Evolutionary conservation across 1,284 basidiomycete species (phyloP).

Genomic region (Sparassis latifolia): DNA sequence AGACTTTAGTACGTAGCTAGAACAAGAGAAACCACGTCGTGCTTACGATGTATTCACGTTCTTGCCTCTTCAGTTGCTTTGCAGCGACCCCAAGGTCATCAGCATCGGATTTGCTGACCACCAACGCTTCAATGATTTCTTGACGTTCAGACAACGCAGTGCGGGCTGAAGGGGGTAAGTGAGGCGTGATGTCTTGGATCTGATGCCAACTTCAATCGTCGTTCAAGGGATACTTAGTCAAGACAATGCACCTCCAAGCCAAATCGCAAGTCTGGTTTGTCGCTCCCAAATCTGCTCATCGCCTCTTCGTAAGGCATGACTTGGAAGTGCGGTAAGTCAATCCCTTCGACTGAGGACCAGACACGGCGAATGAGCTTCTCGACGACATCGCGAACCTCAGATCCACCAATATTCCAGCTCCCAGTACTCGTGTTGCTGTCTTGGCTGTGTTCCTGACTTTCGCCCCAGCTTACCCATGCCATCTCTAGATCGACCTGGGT

Average conservation of each 20-base stretch:
- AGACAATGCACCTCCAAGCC: slow-evolving; percentile 61
- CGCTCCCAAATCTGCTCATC: slow-evolving; percentile 90
- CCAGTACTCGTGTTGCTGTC: slow-evolving; percentile 14
- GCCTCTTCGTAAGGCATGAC: slow-evolving; percentile 85
- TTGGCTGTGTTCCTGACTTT: slow-evolving; percentile 12
- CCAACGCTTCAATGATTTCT: slow-evolving; percentile 51
- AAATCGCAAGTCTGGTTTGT: slow-evolving; percentile 92
- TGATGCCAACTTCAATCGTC: slow-evolving; percentile 15
- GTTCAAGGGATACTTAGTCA: not conserved
- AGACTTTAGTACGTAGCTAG: not conserved
- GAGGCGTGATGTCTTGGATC: slow-evolving; percentile 46
- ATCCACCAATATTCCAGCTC: slow-evolving; percentile 80
- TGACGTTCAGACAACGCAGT: slow-evolving; percentile 29
- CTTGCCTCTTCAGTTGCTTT: no score
- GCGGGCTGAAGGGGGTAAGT: slow-evolving; percentile 35
- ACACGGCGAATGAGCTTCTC: slow-evolving; percentile 69
- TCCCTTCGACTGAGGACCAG: slow-evolving; percentile 62
- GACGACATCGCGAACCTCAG: slow-evolving; percentile 69
- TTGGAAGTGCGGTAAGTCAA: slow-evolving; percentile 58
- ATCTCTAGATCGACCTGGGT: slow-evolving; percentile 97
- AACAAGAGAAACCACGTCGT: no score
- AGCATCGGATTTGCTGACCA: slow-evolving; percentile 31
- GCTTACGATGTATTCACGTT: no score
- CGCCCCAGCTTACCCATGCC: slow-evolving; percentile 85
- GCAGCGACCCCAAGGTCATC: no score